Evolutionary conservation across 768 basidiomycete genomes (phyloP), one percentile per base, ranked within the genome.

Genomic region (Goffeauzyma gilvescens): DNA sequence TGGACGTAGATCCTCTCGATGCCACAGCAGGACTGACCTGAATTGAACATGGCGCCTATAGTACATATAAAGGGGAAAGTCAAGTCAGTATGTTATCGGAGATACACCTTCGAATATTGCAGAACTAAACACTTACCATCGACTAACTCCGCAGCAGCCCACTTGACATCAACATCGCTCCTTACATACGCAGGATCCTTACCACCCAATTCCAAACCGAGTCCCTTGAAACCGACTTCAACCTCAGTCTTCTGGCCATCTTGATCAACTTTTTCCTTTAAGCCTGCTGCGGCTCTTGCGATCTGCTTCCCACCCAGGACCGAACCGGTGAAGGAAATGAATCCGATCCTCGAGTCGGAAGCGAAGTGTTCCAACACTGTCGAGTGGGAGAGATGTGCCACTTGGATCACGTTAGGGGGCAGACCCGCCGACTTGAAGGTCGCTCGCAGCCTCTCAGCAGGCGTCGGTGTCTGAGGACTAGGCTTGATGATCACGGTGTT

Each of bases 171-270:
- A 0, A 81, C 85, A 60, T 95, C 90, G 2, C 73, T 65, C 18
- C 86, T 69, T 5, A 98, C 87, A 56, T 95, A 98, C 2, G 90
- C 93, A 2, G 93, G 86, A 57, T 98, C 93, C 63, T 98, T 96
- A 1, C 93, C 93, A 2, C 93, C 93, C 13, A 98, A 75, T 81
- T 93, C 87, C 24, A 93, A 69, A 0, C 72, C 82, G 14, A 86
- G 81, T 4, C 82, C 81, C 50, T 83, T 90, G 68, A 95, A 89
- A 0, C 76, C 76, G 2, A 59, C 52, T n/a, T n/a, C n/a, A n/a
- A n/a, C n/a, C n/a, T n/a, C n/a, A 0, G 75, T 77, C 1, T 36
- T 46, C 2, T 50, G 44, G 4, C 52, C 49, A 4, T 42, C 43
- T 0, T 44, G 27, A 4, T 26, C 14, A 22, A 65, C 64, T n/a